A percentile compares a stretch with the other conserved stretches of the same genome.
Conservation (phyloP, 2,329 filamentous ascomycete species). For the Epichloe festucae region DNA sequence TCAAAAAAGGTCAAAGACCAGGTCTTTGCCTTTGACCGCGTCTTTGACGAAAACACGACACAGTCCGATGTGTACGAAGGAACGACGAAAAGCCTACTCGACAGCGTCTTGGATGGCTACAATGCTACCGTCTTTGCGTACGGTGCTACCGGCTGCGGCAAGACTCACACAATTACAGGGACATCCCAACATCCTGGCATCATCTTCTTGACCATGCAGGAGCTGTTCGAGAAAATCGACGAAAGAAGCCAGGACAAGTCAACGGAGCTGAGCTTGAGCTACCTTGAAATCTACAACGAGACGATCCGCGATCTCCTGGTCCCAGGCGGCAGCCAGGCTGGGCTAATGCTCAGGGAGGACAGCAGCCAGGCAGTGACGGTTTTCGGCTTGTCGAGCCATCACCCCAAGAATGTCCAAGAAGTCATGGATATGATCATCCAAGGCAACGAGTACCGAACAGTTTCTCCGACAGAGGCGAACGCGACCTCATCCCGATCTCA, state of each 20-base stretch:
- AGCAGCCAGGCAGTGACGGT: constrained; percentile 88
- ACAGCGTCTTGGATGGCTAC: constrained; percentile 92
- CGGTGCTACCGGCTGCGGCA: constrained; percentile 93
- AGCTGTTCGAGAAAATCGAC: constrained; percentile 91
- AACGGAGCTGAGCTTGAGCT: constrained; percentile 84
- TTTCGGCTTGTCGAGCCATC: constrained; percentile 78
- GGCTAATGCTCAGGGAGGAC: constrained; percentile 88
- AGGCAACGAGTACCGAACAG: constrained; percentile 88
- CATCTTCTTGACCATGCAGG: constrained; percentile 98
- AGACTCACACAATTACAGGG: constrained; percentile 94
- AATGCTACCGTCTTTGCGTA: constrained; percentile 99
- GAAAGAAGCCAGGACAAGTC: constrained; percentile 76
- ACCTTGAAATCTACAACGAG: constrained; percentile 98
- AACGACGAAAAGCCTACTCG: constrained; percentile 78
- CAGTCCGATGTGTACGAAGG: constrained; percentile 92
- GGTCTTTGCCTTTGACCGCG: constrained; percentile 89
- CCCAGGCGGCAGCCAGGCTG: constrained; percentile 68
- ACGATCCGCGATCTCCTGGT: constrained; percentile 90
- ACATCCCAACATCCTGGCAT: constrained; percentile 89
- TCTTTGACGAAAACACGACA: constrained; percentile 90
- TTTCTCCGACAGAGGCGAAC: constrained; percentile 94
- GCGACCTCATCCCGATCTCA: constrained; percentile 95
- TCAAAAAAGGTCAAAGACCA: constrained; percentile 97
- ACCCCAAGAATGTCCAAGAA: constrained; percentile 80
- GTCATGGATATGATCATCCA: constrained; percentile 99